A percentile compares a stretch with the other conserved stretches of the same genome.
Evolutionary conservation across 208 protist species (phyloP).

Genomic region (Zelonia costaricensis): DNA sequence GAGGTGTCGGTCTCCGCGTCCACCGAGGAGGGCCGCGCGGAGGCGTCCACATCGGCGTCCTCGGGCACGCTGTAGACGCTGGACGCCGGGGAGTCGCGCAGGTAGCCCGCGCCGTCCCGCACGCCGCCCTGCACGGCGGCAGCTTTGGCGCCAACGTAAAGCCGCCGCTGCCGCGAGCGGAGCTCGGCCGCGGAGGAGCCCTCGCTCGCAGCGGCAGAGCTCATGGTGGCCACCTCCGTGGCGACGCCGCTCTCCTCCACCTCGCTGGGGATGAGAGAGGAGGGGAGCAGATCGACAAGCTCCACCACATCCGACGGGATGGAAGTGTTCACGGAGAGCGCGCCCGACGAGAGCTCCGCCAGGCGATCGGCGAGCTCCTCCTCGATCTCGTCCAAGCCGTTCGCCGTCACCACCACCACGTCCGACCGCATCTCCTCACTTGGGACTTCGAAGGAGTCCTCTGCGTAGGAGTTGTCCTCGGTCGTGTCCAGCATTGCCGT

Average conservation of each 20-base stretch:
- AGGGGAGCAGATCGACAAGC: constrained; percentile 23
- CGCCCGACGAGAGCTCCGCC: constrained; percentile 22
- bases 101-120: constrained; percentile 3
- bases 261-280: constrained; percentile 27
- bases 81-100: constrained; percentile 9
- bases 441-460: neutral
- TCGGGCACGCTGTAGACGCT: constrained; percentile 14
- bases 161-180: constrained; percentile 12
- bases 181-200: constrained; percentile 3
- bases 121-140: neutral
- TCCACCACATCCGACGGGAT: constrained; percentile 30
- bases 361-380: constrained; percentile 22
- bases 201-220: constrained; percentile 9
- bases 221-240: neutral
- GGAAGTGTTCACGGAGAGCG: constrained; percentile 3
- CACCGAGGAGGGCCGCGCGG: constrained; percentile 5
- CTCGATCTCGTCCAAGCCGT: constrained; percentile 29
- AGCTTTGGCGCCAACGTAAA: constrained; percentile 7
- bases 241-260: neutral
- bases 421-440: neutral
- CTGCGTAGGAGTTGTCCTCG: neutral
- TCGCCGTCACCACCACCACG: neutral
- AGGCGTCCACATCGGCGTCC: constrained; percentile 30
- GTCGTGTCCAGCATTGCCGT: neutral
- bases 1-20: constrained; percentile 12